Base-by-base conservation (phyloP, 148 eudicot species). In the Rhododendron vialii region DNA sequence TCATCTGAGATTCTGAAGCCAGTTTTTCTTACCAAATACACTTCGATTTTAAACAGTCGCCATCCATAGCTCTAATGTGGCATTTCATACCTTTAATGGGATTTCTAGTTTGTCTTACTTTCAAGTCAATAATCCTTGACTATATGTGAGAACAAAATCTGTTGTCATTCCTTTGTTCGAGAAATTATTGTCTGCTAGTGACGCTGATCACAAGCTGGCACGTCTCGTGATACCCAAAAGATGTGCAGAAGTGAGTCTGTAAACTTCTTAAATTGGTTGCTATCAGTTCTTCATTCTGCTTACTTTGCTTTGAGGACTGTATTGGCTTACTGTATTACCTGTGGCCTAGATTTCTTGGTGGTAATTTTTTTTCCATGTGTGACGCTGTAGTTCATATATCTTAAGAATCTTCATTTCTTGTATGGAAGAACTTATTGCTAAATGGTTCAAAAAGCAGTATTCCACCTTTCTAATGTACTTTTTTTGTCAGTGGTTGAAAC, bases 151-250 rank as follows among this genome's bases (percentile, higher is more conserved):
- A 81, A 85, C 78, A 33, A 82, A 82, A 35, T 81, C 89, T 48
- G 47, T 67, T 24, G 83, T 90, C 15, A 53, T 76, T 75, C 91
- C 89, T 55, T 80, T 91, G 87, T 91, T 90, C 80, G 89, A 91
- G 76, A 91, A 91, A 85, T 51, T 79, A 78, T 75, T 91, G 82
- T 85, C 91, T 63, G 82, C 88, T 57, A 87, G 86, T 84, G 92
- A 91, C 61, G 87, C 87, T 67, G 89, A 89, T 38, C 87, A 57
- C 45, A 84, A 84, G 67, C 67, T 83, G 20, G 87, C 85, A 10
- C 92, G 90, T 69, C 88, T 91, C 6, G 84, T 87, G 35, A 80
- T 89, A 84, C 91, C 92, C 4, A 87, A 86, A 85, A 89, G 61
- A 33, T 87, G 83, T 86, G 92, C 92, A 12, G 89, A 87, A 86